phyloP scores from a whole-genome alignment of 1,139 yeast genomes.

The Pichia sp. region DNA sequence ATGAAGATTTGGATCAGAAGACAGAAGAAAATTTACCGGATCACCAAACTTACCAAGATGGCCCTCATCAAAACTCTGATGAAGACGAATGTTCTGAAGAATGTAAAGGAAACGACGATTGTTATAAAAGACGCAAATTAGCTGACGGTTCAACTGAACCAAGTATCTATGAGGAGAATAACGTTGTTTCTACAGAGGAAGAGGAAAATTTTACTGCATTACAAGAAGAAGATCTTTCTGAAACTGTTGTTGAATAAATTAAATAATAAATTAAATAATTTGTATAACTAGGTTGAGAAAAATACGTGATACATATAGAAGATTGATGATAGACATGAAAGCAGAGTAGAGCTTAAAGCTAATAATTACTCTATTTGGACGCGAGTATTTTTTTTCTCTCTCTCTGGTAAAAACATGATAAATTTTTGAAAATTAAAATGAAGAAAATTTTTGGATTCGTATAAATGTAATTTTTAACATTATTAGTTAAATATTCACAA shows the following conservation, averaged over 20 bases:
- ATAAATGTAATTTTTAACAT: no score
- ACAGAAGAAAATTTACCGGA: neutral
- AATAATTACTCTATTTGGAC: neutral
- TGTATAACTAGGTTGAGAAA: no score
- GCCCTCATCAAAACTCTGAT: neutral
- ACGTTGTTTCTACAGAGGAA: neutral
- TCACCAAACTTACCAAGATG: neutral
- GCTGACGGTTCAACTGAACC: neutral
- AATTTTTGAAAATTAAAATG: no score
- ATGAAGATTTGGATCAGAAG: slow-evolving; percentile 5
- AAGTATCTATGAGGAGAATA: neutral
- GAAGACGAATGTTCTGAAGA: neutral
- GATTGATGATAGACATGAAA: no score
- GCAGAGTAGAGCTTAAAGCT: no score
- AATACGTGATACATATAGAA: no score
- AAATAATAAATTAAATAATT: no score
- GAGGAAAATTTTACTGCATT: neutral
- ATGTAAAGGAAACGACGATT: neutral
- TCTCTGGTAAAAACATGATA: neutral
- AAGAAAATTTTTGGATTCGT: neutral
- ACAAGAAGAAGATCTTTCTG: neutral
- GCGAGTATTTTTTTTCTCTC: neutral
- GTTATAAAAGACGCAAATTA: neutral
- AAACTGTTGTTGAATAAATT: neutral
- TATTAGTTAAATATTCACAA: no score